phyloP scores from a whole-genome alignment of 805 yeast genomes.

The Myxozyma udenii region DNA sequence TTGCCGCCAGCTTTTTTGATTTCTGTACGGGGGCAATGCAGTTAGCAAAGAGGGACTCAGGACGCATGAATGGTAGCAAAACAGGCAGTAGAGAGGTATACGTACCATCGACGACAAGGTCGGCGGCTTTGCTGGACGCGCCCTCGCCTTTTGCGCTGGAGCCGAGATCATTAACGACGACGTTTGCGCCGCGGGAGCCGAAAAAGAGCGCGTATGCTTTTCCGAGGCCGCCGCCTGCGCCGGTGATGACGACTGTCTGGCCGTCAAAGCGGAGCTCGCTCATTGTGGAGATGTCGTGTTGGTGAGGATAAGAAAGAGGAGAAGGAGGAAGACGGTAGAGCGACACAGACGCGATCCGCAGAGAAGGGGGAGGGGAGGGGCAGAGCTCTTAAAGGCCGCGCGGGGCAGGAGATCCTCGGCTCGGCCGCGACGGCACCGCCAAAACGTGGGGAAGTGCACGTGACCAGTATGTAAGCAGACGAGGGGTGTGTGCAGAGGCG shows the following conservation, averaged over 20 bases:
- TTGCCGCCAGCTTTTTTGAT: constrained; percentile 70
- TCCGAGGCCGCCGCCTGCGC: constrained; percentile 98
- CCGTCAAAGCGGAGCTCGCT: constrained; percentile 55
- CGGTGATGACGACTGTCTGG: constrained; percentile 89
- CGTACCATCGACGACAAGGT: constrained; percentile 65
- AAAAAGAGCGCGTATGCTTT: constrained; percentile 80
- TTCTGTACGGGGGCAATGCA: constrained; percentile 42
- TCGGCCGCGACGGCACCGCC: too few species aligned
- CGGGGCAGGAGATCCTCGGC: not conserved
- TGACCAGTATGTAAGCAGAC: too few species aligned
- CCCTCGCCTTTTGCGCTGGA: constrained; percentile 76
- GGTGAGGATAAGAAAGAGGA: not conserved
- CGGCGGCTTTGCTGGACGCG: constrained; percentile 64
- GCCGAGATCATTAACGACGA: constrained; percentile 92
- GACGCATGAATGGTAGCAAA: not conserved
- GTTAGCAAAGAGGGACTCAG: not conserved
- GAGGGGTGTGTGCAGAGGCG: too few species aligned
- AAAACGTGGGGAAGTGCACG: too few species aligned
- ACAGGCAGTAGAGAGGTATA: not conserved
- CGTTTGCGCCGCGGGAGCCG: constrained; percentile 89
- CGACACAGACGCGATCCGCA: not conserved
- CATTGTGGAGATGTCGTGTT: constrained; percentile 3
- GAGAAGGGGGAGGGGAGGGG: not conserved
- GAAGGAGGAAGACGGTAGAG: not conserved
- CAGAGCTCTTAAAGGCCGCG: not conserved